Percentiles rank a stretch among this genome's conserved stretches.
Evolutionary conservation across 371 early-diverging fungal species (phyloP).

Genomic region (Mortierella sp.): DNA sequence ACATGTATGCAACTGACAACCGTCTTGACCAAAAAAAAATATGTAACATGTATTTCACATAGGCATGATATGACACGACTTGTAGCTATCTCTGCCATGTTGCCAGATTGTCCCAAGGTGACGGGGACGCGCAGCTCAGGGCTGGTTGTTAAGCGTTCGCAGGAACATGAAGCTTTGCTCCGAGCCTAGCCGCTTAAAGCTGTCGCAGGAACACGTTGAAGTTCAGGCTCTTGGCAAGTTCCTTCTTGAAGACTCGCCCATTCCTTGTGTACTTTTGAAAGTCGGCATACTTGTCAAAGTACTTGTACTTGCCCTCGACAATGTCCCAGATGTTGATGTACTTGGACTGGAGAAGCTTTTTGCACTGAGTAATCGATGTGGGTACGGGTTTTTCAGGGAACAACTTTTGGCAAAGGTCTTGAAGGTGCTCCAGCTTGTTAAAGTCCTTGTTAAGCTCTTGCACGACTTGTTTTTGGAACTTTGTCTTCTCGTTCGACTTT

Average conservation of each 20-base stretch:
- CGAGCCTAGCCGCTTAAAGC: too few species aligned
- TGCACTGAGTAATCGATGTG: constrained; percentile 19
- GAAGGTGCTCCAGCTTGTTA: constrained; percentile 14
- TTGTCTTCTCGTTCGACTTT: neutral
- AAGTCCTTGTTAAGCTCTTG: constrained; percentile 8
- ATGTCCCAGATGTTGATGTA: constrained; percentile 37
- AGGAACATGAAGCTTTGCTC: too few species aligned
- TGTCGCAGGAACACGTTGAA: constrained; percentile 24
- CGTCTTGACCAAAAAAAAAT: too few species aligned
- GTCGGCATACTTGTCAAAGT: constrained; percentile 8
- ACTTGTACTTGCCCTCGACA: constrained; percentile 17
- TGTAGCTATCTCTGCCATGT: too few species aligned
- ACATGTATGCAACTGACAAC: too few species aligned
- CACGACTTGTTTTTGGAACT: constrained; percentile 6
- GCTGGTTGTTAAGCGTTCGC: too few species aligned
- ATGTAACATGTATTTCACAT: too few species aligned
- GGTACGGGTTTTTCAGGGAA: neutral
- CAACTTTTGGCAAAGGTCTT: constrained; percentile 15
- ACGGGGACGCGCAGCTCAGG: too few species aligned
- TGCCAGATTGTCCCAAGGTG: too few species aligned
- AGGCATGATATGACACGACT: too few species aligned
- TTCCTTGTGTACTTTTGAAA: constrained; percentile 16
- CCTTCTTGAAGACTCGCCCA: constrained; percentile 11
- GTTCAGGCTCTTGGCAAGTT: constrained; percentile 1
- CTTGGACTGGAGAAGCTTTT: constrained; percentile 14